phyloP scores from a whole-genome alignment of 176 grass and related monocot genomes.

The Rhynchospora breviuscula region DNA sequence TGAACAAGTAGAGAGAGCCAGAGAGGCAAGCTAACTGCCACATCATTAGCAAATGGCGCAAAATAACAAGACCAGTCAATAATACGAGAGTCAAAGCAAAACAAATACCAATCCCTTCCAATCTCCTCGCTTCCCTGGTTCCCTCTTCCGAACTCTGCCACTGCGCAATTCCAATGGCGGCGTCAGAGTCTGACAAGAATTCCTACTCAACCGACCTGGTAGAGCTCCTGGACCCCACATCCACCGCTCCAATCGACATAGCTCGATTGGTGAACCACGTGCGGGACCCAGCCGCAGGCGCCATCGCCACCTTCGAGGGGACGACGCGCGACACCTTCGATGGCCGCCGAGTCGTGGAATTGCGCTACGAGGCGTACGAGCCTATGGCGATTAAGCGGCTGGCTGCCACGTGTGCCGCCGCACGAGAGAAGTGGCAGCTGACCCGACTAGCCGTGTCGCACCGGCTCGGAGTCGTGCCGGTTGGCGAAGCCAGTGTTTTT shows the following conservation, averaged over 20 bases:
- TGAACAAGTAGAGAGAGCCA: too few species aligned
- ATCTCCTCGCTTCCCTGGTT: neutral
- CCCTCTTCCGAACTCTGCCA: conserved; percentile 16
- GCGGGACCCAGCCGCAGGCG: conserved; percentile 68
- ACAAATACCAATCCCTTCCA: neutral
- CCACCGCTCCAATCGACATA: conserved; percentile 41
- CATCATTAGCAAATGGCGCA: too few species aligned
- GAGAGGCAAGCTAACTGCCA: too few species aligned
- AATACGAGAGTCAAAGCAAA: neutral
- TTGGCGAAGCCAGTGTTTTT: conserved; percentile 85
- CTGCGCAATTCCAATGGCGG: conserved; percentile 22
- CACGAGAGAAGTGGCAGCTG: conserved; percentile 41
- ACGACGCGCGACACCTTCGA: conserved; percentile 79
- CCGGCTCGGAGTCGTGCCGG: conserved; percentile 51
- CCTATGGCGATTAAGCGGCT: conserved; percentile 68
- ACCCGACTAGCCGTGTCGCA: conserved; percentile 66
- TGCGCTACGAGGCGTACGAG: conserved; percentile 83
- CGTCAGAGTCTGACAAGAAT: neutral
- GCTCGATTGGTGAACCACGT: conserved; percentile 63
- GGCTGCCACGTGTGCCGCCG: conserved; percentile 41
- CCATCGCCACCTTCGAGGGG: conserved; percentile 92
- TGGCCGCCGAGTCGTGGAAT: conserved; percentile 72
- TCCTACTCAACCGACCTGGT: conserved; percentile 28
- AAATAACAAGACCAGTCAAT: neutral
- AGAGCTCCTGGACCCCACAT: conserved; percentile 60